Conservation (phyloP, 768 basidiomycete species). For the Pisolithus orientalis region DNA sequence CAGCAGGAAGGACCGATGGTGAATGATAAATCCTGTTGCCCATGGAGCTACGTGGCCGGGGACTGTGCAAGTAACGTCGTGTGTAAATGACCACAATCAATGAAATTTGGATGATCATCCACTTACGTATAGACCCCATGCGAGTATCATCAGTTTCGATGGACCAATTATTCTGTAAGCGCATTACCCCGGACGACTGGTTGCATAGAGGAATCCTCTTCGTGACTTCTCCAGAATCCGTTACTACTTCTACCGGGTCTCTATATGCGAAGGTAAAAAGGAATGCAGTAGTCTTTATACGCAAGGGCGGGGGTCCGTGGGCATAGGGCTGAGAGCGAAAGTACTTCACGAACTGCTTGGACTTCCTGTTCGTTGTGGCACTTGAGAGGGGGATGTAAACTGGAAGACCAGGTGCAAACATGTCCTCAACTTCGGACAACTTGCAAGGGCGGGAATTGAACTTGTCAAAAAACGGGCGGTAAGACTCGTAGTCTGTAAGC, state of each 20-base stretch:
- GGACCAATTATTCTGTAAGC: conserved; percentile 12
- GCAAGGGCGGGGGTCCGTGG: background rate
- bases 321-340: background rate
- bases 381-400: conserved; percentile 14
- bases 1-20: conserved; percentile 13
- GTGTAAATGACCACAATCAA: too few species aligned
- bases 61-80: too few species aligned
- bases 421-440: conserved; percentile 12
- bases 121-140: too few species aligned
- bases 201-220: conserved; percentile 4
- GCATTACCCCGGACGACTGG: conserved; percentile 15
- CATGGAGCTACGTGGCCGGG: too few species aligned
- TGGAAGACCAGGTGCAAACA: conserved; percentile 20
- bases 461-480: conserved; percentile 10
- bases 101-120: conserved; percentile 4
- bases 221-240: background rate
- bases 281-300: conserved; percentile 12
- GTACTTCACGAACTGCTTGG: conserved; percentile 18
- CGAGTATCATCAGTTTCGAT: conserved; percentile 4
- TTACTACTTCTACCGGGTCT: conserved; percentile 3
- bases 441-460: conserved; percentile 3
- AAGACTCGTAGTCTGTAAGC: conserved; percentile 16
- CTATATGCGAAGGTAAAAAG: conserved; percentile 13
- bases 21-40: too few species aligned
- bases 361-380: conserved; percentile 12